These are phyloP conservation scores for Gaeumannomyces tritici DNA, from an alignment of 2,329 filamentous ascomycete genomes.

Conservation along the genomic window DNA sequence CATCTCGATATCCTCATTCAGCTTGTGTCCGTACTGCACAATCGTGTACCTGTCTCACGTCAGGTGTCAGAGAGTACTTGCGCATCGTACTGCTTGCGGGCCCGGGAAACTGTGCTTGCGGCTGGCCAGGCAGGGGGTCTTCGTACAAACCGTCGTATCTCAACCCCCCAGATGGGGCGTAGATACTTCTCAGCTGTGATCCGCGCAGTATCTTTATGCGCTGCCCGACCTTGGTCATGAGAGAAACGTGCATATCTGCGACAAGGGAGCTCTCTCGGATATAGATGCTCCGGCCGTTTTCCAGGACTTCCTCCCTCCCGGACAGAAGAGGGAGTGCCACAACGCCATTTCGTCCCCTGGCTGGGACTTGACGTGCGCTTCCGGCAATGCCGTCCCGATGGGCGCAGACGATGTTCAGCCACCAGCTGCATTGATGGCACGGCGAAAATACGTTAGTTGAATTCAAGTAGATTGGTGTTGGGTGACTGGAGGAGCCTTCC, in stretches of 20 bases:
- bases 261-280: constrained; percentile 19
- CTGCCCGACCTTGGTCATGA: constrained; percentile 39
- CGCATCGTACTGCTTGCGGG: neutral
- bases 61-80: neutral
- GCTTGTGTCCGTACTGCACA: constrained; percentile 33
- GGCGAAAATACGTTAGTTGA: constrained; percentile 10
- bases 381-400: constrained; percentile 44
- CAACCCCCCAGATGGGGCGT: constrained; percentile 41
- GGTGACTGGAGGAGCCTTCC: neutral
- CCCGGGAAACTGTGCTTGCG: neutral
- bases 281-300: constrained; percentile 28
- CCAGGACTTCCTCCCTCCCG: constrained; percentile 36
- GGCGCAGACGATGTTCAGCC: constrained; percentile 46
- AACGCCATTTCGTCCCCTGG: constrained; percentile 34
- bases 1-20: constrained; percentile 26
- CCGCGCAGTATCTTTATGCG: constrained; percentile 44
- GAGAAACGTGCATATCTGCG: constrained; percentile 34
- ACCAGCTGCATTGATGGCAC: constrained; percentile 37
- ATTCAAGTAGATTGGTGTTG: neutral
- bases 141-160: constrained; percentile 50
- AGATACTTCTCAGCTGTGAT: constrained; percentile 36
- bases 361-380: constrained; percentile 31
- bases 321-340: constrained; percentile 39
- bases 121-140: no score
- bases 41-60: constrained; percentile 33